Evolutionary conservation across 306 rosid genomes (phyloP), one percentile per base, ranked within the genome.

Genomic region (Vicia villosa): DNA sequence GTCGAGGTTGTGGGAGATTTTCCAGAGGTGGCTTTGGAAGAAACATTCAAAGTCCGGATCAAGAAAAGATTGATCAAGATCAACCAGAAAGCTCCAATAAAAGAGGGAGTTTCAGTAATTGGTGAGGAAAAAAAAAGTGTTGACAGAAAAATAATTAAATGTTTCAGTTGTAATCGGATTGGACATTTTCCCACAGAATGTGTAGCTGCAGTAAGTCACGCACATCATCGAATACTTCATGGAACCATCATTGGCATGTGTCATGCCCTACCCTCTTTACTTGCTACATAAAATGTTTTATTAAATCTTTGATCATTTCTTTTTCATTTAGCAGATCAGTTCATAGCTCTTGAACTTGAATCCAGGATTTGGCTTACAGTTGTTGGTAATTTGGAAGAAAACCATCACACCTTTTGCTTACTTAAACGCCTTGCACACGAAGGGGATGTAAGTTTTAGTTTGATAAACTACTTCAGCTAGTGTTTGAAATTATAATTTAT

Each of bases 191-290:
- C 8, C 1, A 10, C 16, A 8, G 8, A 54, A 21, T 54, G 36
- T 54, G 8, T 9, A 54, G 60, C 36, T 11, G 0, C 36, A 21
- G 1, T 36, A 21, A 54, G 60, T 54, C 2, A 12, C 34, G 0
- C 3, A 22, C 34, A 54, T 54, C 36, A 54, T 9, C 4, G 36
- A 2, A 8, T 91, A 52, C 90, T 89, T 68, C 94, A 91, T 8
- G 96, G 94, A 81, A 89, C 88, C 82, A 72, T 89, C 37, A 89
- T 91, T 66, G 96, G 97, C 86, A 1, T 85, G 97, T 86, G 10
- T 40, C 74, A 32, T 67, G 30, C 17, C 1, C 46, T 30, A 3
- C 30, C 26, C 47, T 17, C 9, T 47, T 66, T 5, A 47, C 28
- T 49, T 40, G 45, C 9, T 34, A 7, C 38, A 8, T 34, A 0